Conservation (phyloP, 495 filamentous ascomycete genomes). For the Hypoxylon intermedium region DNA sequence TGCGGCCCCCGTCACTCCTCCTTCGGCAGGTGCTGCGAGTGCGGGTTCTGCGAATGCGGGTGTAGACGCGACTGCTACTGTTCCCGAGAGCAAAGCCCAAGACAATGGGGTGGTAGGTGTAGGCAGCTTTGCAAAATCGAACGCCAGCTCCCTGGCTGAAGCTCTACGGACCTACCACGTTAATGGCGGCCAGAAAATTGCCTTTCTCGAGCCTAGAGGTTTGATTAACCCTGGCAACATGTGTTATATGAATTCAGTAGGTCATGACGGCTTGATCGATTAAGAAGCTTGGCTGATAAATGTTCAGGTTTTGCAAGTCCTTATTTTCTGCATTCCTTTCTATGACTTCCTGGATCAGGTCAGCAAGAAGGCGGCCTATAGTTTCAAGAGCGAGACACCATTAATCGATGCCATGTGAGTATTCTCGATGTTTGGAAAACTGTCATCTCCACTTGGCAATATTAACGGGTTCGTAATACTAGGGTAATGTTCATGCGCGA, state of each 20-base stretch:
- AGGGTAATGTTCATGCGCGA: constrained; percentile 97
- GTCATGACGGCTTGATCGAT: constrained; percentile 36
- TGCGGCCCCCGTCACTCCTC: constrained; percentile 47
- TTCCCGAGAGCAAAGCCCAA: constrained; percentile 7
- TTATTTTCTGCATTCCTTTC: constrained; percentile 92
- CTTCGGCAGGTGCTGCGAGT: constrained; percentile 33
- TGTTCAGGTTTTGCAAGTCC: constrained; percentile 83
- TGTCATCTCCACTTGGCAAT: not conserved
- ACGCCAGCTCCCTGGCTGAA: constrained; percentile 71
- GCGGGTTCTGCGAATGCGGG: constrained; percentile 37
- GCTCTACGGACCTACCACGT: constrained; percentile 72
- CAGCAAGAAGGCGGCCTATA: constrained; percentile 80
- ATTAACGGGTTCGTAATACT: constrained; percentile 22
- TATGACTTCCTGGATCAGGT: constrained; percentile 92
- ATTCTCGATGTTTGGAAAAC: not conserved
- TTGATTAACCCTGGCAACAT: constrained; percentile 97
- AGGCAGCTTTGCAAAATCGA: constrained; percentile 57
- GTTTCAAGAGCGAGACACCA: constrained; percentile 93
- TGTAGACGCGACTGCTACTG: constrained; percentile 10
- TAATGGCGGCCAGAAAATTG: constrained; percentile 66
- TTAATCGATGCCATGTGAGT: constrained; percentile 91
- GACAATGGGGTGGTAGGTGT: constrained; percentile 35
- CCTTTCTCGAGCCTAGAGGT: constrained; percentile 92
- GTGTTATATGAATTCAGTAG: constrained; percentile 99
- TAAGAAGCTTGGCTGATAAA: constrained; percentile 4